These are phyloP conservation scores for Debaryomyces tyrocola DNA, from an alignment of 805 yeast genomes.

Conservation along the genomic window DNA sequence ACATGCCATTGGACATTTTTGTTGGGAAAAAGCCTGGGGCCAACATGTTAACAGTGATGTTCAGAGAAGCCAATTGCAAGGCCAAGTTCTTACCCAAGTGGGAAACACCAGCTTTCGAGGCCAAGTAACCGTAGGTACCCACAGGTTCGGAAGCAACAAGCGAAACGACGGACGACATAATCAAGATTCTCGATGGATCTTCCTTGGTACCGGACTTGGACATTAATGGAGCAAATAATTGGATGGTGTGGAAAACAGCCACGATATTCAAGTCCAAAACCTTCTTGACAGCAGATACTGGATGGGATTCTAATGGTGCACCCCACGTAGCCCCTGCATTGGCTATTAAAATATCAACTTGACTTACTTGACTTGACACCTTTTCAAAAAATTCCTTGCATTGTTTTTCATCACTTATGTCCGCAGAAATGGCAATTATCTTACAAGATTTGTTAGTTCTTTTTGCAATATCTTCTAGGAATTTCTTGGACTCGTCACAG, in stretches of 20 bases:
- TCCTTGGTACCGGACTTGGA: constrained; percentile 48
- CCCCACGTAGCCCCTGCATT: constrained; percentile 87
- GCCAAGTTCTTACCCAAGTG: constrained; percentile 68
- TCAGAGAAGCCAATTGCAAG: constrained; percentile 60
- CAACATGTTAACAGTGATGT: constrained; percentile 66
- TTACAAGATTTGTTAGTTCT: constrained; percentile 30
- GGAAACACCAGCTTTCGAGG: constrained; percentile 74
- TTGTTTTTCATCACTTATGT: constrained; percentile 52
- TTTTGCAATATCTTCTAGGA: constrained; percentile 36
- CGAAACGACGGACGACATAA: constrained; percentile 69
- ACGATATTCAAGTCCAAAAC: constrained; percentile 63
- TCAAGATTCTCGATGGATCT: constrained; percentile 64
- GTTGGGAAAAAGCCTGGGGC: constrained; percentile 81
- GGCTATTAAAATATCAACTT: constrained; percentile 65
- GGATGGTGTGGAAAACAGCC: constrained; percentile 68
- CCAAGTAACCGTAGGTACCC: constrained; percentile 69
- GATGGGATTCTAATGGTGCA: constrained; percentile 58
- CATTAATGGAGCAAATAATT: constrained; percentile 59
- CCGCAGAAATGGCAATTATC: constrained; percentile 53
- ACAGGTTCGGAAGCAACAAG: constrained; percentile 38
- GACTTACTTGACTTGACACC: constrained; percentile 37
- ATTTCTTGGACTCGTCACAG: constrained; percentile 54
- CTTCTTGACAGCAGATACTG: constrained; percentile 60
- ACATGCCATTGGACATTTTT: constrained; percentile 68
- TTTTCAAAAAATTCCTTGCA: constrained; percentile 43